These are phyloP conservation scores for Pleurotus salmoneostramineus DNA, from an alignment of 768 basidiomycete species.

Conservation along the genomic window DNA sequence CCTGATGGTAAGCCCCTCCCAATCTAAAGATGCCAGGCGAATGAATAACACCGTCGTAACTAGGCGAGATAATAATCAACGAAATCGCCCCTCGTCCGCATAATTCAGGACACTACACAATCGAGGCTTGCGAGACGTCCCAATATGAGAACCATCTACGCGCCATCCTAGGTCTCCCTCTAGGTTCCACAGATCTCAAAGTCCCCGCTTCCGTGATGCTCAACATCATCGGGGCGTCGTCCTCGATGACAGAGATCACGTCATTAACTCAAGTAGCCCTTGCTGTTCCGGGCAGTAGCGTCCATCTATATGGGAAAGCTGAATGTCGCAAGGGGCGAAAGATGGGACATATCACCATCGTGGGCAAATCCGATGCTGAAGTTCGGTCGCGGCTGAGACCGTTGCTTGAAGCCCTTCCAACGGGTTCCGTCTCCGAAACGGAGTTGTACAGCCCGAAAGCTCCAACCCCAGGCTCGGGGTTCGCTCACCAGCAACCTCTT, in stretches of 20 bases:
- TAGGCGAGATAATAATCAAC: slow-evolving; percentile 81
- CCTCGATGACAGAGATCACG: slow-evolving; percentile 57
- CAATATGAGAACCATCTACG: slow-evolving; percentile 98
- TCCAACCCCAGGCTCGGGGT: slow-evolving; percentile 40
- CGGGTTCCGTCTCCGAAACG: slow-evolving; percentile 40
- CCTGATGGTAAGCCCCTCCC: slow-evolving; percentile 56
- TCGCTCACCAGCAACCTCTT: slow-evolving; percentile 67
- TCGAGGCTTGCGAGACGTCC: slow-evolving; percentile 94
- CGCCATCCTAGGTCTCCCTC: slow-evolving; percentile 84
- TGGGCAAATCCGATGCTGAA: slow-evolving; percentile 77
- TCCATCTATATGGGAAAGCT: slow-evolving; percentile 94
- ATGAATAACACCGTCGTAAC: not conserved
- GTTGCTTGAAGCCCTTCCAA: slow-evolving; percentile 66
- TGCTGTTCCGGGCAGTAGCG: slow-evolving; percentile 64
- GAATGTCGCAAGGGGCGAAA: slow-evolving; percentile 89
- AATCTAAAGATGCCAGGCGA: not conserved
- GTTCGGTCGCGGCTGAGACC: slow-evolving; percentile 65
- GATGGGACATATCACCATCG: slow-evolving; percentile 96
- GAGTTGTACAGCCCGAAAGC: slow-evolving; percentile 47
- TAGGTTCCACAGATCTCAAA: slow-evolving; percentile 85
- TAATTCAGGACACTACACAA: slow-evolving; percentile 98
- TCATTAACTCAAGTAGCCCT: slow-evolving; percentile 58
- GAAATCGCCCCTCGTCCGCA: slow-evolving; percentile 98
- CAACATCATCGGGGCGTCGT: slow-evolving; percentile 87
- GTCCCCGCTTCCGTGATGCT: slow-evolving; percentile 90